A percentile compares a stretch with the other conserved stretches of the same genome.
These are phyloP conservation scores for Salicornia ramosissima DNA, from an alignment of 148 eudicot species.

Conservation along the genomic window DNA sequence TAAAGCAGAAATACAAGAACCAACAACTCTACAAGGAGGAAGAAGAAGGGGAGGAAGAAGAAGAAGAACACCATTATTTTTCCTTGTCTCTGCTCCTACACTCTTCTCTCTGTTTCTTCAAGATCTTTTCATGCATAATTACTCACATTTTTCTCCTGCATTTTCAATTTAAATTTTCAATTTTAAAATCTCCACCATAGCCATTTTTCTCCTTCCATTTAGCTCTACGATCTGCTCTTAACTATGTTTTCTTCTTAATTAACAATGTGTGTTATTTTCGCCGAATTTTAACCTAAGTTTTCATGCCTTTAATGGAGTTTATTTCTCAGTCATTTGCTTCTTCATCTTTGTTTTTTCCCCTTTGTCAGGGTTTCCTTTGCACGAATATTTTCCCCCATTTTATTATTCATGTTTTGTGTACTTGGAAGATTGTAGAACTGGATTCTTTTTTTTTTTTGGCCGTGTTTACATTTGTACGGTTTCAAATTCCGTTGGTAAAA, in stretches of 20 bases:
- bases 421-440: conserved; percentile 17
- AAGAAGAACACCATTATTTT: neutral
- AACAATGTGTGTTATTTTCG: neutral
- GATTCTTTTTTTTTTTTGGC: neutral
- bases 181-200: too few relatives aligned
- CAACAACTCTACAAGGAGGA: neutral
- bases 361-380: neutral
- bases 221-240: neutral
- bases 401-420: conserved; percentile 5
- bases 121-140: conserved; percentile 13
- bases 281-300: neutral
- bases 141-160: neutral
- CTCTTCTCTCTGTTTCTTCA: conserved; percentile 7
- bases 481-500: neutral
- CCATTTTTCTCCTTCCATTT: neutral
- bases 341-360: neutral
- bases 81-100: neutral
- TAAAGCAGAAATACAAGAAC: too few relatives aligned
- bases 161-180: neutral
- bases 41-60: neutral
- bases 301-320: neutral
- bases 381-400: neutral
- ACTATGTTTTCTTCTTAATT: neutral
- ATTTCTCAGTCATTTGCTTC: neutral
- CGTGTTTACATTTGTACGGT: conserved; percentile 11